Evolutionary conservation across 2,329 filamentous ascomycete genomes (phyloP), one percentile per base, ranked within the genome.

Genomic region (Verticillium dahliae): DNA sequence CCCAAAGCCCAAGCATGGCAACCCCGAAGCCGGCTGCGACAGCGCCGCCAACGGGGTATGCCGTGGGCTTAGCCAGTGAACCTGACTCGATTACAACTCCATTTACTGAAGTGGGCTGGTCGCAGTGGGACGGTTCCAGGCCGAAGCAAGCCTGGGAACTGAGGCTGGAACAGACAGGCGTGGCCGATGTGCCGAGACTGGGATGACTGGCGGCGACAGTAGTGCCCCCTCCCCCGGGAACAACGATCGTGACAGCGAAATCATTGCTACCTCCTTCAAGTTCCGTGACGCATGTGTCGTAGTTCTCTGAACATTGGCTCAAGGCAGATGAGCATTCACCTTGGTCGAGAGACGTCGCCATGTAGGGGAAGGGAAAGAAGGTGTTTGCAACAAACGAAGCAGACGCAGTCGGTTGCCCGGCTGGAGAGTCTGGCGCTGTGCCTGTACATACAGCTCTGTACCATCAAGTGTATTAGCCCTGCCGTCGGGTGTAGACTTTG

Each of bases 281-380:
- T 58, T 77, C 77, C 11, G 76, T 73, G 6, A 85, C 78, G 68
- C 85, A 88, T 4, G 76, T 76, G 15, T 78, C 73, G 69, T 83
- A 85, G 69, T 86, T 86, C 27, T 72, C 69, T 55, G 78, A 78
- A 71, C 85, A 88, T 61, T 79, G 77, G 50, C 70, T 73, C 57
- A 81, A 73, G 15, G 84, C 85, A 0, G 80, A 76, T 3, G 78
- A 77, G 68, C 85, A 88, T 6, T 79, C 78, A 14, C 74, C 80
- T 18, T 73, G 70, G 66, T 86, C 80, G 64, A 84, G 86, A 13
- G 77, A 78, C 1, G 81, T 85, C 56, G 77, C 73, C 59, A 85
- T 78, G 67, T 83, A 83, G 1, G 85, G 85, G 70, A 87, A 88
- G 11, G 81, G 78, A 70, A 86, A 88, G 71, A 82, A 86, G 33